These are phyloP conservation scores for Paraleonurus japonicus DNA, from an alignment of 257 asterid species.

Conservation along the genomic window DNA sequence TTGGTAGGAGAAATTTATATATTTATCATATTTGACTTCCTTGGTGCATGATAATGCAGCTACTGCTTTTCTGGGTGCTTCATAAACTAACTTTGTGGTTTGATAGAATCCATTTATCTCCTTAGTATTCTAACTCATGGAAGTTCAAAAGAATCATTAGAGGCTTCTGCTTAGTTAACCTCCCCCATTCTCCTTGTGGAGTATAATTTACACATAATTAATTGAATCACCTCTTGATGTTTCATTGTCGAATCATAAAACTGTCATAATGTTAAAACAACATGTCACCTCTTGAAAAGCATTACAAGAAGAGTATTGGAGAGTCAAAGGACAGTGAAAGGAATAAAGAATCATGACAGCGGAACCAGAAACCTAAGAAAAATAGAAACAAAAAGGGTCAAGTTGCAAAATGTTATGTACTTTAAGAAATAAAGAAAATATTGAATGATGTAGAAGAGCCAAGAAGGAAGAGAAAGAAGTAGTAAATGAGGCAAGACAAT, in stretches of 20 bases:
- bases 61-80: background rate
- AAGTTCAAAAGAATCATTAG: background rate
- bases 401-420: background rate
- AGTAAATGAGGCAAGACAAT: background rate
- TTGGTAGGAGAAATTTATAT: slow-evolving; percentile 48
- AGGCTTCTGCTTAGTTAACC: background rate
- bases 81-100: background rate
- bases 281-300: background rate
- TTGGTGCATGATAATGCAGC: slow-evolving; percentile 12
- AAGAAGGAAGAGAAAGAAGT: background rate
- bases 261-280: background rate
- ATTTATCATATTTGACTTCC: slow-evolving; percentile 5
- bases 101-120: background rate
- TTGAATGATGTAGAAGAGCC: background rate
- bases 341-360: no score
- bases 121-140: background rate
- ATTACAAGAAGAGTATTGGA: background rate
- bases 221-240: background rate
- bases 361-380: no score
- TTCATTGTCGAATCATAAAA: background rate
- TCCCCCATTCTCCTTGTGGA: background rate
- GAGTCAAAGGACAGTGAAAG: no score
- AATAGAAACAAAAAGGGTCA: background rate
- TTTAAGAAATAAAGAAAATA: background rate
- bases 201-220: background rate